Conservation (phyloP, 1,284 basidiomycete genomes). For the Ganoderma lingzhi region DNA sequence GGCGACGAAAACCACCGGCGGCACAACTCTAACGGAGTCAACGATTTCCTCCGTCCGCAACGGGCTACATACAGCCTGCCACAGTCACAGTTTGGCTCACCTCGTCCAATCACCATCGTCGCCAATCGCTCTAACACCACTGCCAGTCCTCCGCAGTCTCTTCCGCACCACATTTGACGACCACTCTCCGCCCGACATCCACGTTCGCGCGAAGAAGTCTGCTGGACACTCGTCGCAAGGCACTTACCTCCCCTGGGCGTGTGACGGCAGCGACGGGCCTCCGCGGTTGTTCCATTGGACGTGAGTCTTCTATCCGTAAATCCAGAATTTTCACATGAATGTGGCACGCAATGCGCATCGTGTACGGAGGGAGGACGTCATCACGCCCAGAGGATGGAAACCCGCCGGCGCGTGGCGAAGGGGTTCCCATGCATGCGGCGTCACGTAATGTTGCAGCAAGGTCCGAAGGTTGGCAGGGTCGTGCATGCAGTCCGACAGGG, state of each 20-base stretch:
- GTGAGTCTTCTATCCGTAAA: neutral
- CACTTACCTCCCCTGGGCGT: neutral
- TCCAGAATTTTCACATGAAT: neutral
- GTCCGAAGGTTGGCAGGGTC: neutral
- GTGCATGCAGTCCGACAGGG: neutral
- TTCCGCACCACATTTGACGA: neutral
- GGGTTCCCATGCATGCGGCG: neutral
- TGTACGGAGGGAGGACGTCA: neutral
- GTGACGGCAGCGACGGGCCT: neutral
- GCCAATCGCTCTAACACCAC: neutral
- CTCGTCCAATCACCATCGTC: neutral
- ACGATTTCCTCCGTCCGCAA: neutral
- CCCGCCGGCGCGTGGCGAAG: neutral
- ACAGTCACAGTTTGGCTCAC: neutral
- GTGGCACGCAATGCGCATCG: neutral
- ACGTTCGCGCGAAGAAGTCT: neutral
- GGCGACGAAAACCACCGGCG: neutral
- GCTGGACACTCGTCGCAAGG: neutral
- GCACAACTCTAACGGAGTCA: neutral
- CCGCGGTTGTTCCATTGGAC: neutral
- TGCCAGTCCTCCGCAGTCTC: neutral
- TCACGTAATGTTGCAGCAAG: neutral
- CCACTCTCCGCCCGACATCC: neutral
- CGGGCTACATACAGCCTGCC: neutral
- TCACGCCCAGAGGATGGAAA: neutral